Base-by-base conservation (phyloP, 352 stramenopile species). In the Stephanocyclus meneghinianus region DNA sequence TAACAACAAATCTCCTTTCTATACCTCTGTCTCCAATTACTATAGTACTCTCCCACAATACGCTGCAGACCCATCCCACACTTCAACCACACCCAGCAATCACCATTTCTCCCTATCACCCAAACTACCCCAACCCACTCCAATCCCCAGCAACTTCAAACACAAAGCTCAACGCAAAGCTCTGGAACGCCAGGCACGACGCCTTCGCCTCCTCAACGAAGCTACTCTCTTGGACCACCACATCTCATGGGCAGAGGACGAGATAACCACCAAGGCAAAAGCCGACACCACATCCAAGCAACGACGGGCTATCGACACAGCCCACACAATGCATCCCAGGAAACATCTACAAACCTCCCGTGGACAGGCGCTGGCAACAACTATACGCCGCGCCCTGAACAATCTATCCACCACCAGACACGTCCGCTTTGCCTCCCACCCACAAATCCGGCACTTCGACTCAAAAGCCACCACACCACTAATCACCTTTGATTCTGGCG, bases 401-500 rank as follows among this genome's bases (percentile, higher is more conserved):
- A 9, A 48, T 16, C 42, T 48, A 9, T 15, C 9, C 8, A 48
- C 42, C 8, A 15, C 42, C 9, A 48, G 15, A 15, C 42, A 48
- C 42, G 42, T 48, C 42, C 15, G 9, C 42, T 48, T 48, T 48
- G 42, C 42, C 42, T 16, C 8, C 8, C 8, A 9, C 8, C 42
- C 8, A 16, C 15, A 9, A 16, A 15, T 48, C 9, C 42, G 42
- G 15, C 42, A 16, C 42, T 16, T 48, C 42, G 9, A 9, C 8
- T 15, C 42, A 48, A 48, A 48, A 9, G 8, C 42, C 16, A n/a
- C 18, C 10, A 16, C 53, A 40, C 44, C 48, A 21, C 21, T 66
- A 15, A 15, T 75, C 55, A 76, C 42, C 15, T 77, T 71, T 29
- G 72, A 80, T 51, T 74, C 62, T 30, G 72, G 62, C 2, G 72